A percentile compares a stretch with the other conserved stretches of the same genome.
Conservation (phyloP, 2,329 filamentous ascomycete species). For the Stemphylium lycopersici region DNA sequence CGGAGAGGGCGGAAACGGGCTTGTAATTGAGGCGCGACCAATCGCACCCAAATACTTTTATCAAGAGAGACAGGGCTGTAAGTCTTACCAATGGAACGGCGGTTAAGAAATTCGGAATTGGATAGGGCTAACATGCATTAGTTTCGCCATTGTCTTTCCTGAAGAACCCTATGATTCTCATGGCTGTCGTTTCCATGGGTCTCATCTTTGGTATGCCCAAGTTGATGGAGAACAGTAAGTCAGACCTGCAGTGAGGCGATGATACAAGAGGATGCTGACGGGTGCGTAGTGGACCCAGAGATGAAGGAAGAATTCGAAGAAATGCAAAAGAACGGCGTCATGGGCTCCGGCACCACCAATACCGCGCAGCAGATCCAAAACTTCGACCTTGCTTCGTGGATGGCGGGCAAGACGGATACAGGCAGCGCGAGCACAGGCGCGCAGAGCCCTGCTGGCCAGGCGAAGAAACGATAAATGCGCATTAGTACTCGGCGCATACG, state of each 20-base stretch:
- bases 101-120: not conserved
- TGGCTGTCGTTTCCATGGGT: conserved; percentile 81
- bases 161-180: conserved; percentile 96
- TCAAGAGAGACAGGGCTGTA: conserved; percentile 75
- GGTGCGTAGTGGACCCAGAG: conserved; percentile 88
- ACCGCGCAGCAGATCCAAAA: conserved; percentile 62
- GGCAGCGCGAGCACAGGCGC: conserved; percentile 27
- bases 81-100: conserved; percentile 48
- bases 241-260: not conserved
- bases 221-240: conserved; percentile 91
- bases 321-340: conserved; percentile 77
- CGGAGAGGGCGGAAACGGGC: conserved; percentile 52
- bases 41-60: conserved; percentile 75
- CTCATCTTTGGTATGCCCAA: conserved; percentile 94
- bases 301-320: conserved; percentile 91
- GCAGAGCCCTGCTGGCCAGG: conserved; percentile 38
- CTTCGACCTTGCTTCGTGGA: conserved; percentile 72
- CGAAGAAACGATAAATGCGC: conserved; percentile 25
- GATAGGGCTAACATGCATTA: conserved; percentile 46
- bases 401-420: conserved; percentile 62
- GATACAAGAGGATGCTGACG: conserved; percentile 11
- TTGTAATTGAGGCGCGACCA: conserved; percentile 65
- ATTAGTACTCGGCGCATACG: not conserved
- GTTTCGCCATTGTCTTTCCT: conserved; percentile 82
- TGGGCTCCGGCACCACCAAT: conserved; percentile 51